Conservation (phyloP, 192 early-diverging fungal genomes). For the Coemansia sp. region DNA sequence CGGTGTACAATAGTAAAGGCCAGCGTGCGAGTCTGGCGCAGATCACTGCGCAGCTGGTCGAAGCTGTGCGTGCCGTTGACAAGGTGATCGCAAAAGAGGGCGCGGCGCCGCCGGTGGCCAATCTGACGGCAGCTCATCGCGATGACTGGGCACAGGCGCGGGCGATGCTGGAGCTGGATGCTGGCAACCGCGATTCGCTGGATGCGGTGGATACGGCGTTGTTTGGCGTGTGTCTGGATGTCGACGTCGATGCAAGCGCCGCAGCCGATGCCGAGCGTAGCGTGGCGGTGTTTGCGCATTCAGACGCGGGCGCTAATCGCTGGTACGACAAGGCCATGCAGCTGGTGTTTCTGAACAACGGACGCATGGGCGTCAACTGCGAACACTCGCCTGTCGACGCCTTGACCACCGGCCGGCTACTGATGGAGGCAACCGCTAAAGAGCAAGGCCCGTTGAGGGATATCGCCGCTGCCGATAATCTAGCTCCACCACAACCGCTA, state of each 20-base stretch:
- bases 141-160: constrained; percentile 82
- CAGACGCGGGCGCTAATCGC: constrained; percentile 74
- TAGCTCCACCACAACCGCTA: constrained; percentile 62
- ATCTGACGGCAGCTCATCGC: constrained; percentile 58
- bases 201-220: constrained; percentile 74
- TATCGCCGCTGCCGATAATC: constrained; percentile 29
- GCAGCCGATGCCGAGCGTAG: constrained; percentile 63
- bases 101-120: constrained; percentile 7
- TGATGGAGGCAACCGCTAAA: constrained; percentile 67
- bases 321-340: constrained; percentile 98
- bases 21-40: constrained; percentile 60
- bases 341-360: constrained; percentile 81
- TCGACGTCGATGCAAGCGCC: constrained; percentile 62
- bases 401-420: constrained; percentile 79
- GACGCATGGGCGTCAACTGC: constrained; percentile 89
- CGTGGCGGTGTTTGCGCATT: constrained; percentile 79
- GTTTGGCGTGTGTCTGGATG: constrained; percentile 87
- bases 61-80: constrained; percentile 25
- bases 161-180: constrained; percentile 44
- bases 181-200: constrained; percentile 60
- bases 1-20: constrained; percentile 71
- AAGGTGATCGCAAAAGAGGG: not conserved
- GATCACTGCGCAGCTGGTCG: constrained; percentile 41
- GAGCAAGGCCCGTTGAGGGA: constrained; percentile 28
- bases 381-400: constrained; percentile 96